A percentile compares a stretch with the other conserved stretches of the same genome.
Evolutionary conservation across 2,329 filamentous ascomycete genomes (phyloP).

Genomic region (Fusarium staphyleae): DNA sequence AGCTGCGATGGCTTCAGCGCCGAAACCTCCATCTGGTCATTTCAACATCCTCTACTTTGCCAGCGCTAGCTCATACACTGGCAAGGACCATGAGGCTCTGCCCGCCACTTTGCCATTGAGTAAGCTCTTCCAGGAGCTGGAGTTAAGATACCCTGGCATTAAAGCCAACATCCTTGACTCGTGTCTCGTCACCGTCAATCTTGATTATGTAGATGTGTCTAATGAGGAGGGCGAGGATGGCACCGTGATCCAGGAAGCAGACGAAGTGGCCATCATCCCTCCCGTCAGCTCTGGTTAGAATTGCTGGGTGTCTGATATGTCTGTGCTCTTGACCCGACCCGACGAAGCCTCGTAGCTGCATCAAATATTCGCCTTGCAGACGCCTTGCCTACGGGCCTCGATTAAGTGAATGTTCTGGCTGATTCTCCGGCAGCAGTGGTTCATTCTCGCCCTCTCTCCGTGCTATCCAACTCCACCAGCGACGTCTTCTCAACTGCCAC

Average conservation of each 20-base stretch:
- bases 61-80: conserved; percentile 73
- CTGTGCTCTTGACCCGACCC: no score
- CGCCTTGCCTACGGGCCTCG: conserved; percentile 7
- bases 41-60: conserved; percentile 88
- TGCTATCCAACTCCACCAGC: conserved; percentile 20
- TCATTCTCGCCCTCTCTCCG: conserved; percentile 41
- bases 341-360: conserved; percentile 16
- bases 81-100: conserved; percentile 70
- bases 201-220: conserved; percentile 78
- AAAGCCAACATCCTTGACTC: conserved; percentile 71
- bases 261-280: conserved; percentile 88
- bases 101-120: conserved; percentile 69
- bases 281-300: conserved; percentile 82
- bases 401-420: conserved; percentile 1
- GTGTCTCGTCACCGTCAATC: conserved; percentile 79
- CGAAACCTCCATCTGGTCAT: conserved; percentile 64
- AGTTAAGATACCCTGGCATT: conserved; percentile 75
- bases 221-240: conserved; percentile 51
- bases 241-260: conserved; percentile 69
- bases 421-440: conserved; percentile 39
- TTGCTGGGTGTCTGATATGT: background rate
- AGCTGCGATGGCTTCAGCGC: conserved; percentile 46
- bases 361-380: background rate
- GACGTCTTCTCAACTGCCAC: conserved; percentile 19
- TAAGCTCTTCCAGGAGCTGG: conserved; percentile 71